A percentile compares a stretch with the other conserved stretches of the same genome.
Conservation (phyloP, 176 grass and related monocot genomes). For the Hordeum marinum region DNA sequence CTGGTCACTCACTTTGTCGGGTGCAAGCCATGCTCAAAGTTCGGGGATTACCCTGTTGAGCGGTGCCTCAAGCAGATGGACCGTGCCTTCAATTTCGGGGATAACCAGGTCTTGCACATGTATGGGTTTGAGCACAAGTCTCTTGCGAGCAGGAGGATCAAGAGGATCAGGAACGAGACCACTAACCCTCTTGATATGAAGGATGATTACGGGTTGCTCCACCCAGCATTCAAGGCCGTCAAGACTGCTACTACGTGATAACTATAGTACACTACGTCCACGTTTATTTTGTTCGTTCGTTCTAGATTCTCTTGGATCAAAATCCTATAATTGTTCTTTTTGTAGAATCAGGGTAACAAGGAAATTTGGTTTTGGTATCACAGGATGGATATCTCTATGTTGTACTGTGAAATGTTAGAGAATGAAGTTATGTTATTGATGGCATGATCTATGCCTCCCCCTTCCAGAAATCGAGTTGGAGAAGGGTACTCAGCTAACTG, state of each 20-base stretch:
- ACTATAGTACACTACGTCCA: slow-evolving; percentile 37
- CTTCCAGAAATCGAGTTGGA: slow-evolving; percentile 23
- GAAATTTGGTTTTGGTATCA: slow-evolving; percentile 1
- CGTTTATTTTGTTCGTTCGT: slow-evolving; percentile 58
- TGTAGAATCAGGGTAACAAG: slow-evolving; percentile 30
- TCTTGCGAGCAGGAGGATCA: slow-evolving; percentile 75
- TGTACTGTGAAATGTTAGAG: slow-evolving; percentile 47
- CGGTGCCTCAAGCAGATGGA: slow-evolving; percentile 99
- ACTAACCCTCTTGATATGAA: slow-evolving; percentile 64
- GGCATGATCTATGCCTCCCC: slow-evolving; percentile 34
- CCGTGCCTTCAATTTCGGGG: slow-evolving; percentile 92
- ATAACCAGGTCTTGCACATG: slow-evolving; percentile 99
- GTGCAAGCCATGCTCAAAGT: slow-evolving; percentile 94
- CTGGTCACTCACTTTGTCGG: slow-evolving; percentile 98
- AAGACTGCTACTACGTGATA: slow-evolving; percentile 53
- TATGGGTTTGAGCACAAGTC: slow-evolving; percentile 93
- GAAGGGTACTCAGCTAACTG: slow-evolving; percentile 24
- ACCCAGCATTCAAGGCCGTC: slow-evolving; percentile 75
- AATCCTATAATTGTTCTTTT: slow-evolving; percentile 41
- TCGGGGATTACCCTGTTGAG: slow-evolving; percentile 93
- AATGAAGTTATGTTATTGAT: slow-evolving; percentile 30
- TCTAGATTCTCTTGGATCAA: slow-evolving; percentile 50
- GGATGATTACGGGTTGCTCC: slow-evolving; percentile 89
- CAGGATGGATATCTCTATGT: slow-evolving; percentile 43
- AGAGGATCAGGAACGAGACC: slow-evolving; percentile 92